Percentiles rank a stretch among this genome's conserved stretches.
These are phyloP conservation scores for Dictyostelium purpureum DNA, from an alignment of 78 protist species.

Conservation along the genomic window DNA sequence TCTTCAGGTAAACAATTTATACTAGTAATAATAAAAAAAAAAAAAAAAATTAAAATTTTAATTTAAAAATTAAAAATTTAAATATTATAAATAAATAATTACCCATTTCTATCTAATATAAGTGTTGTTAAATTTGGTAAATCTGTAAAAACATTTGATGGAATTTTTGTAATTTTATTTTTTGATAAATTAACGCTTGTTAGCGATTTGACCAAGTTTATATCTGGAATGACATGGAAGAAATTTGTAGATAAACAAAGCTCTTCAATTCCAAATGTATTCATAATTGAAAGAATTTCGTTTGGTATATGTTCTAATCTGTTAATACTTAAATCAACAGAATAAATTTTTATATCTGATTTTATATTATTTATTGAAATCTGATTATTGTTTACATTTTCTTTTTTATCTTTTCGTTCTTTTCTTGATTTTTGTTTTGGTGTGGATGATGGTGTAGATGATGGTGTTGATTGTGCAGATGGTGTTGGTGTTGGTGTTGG, in stretches of 20 bases:
- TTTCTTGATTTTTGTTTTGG: neutral
- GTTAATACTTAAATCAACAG: slow-evolving; percentile 50
- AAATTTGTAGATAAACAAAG: slow-evolving; percentile 39
- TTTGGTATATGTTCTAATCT: slow-evolving; percentile 37
- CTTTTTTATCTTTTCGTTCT: neutral
- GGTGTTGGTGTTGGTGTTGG: neutral
- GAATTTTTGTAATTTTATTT: slow-evolving; percentile 45
- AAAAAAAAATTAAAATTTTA: neutral
- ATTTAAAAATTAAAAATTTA: neutral
- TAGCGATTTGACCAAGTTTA: slow-evolving; percentile 8
- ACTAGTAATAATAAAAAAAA: neutral
- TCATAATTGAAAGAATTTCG: slow-evolving; percentile 14
- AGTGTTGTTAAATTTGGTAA: slow-evolving; percentile 43
- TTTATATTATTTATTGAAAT: neutral
- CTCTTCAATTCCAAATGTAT: slow-evolving; percentile 23
- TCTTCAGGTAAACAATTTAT: slow-evolving; percentile 58
- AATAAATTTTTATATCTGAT: slow-evolving; percentile 18
- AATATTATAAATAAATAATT: neutral
- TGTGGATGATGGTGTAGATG: neutral
- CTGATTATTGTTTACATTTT: neutral
- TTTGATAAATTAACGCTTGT: slow-evolving; percentile 12
- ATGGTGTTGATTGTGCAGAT: neutral
- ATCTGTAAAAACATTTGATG: slow-evolving; percentile 4
- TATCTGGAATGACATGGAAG: slow-evolving; percentile 21
- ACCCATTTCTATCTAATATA: slow-evolving; percentile 43